Evolutionary conservation across 441 rosid species (phyloP).

Genomic region (Pelargonium myrrhifolium): DNA sequence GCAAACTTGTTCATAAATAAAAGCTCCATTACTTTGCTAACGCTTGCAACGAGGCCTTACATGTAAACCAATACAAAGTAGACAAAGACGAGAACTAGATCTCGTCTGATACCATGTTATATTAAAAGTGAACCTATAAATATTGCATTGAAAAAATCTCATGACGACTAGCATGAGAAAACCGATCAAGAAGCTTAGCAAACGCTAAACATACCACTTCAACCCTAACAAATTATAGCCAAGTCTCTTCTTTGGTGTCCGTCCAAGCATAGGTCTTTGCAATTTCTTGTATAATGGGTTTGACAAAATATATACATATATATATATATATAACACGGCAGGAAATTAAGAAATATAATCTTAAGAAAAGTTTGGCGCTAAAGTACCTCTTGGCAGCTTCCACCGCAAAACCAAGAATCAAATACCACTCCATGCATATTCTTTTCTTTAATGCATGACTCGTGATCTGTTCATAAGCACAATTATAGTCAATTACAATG

Average conservation of each 20-base stretch:
- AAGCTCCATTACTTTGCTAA: neutral
- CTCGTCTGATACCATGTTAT: neutral
- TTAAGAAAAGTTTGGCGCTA: neutral
- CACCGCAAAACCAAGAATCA: slow-evolving; percentile 6
- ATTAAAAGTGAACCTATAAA: too few species aligned
- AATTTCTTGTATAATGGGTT: neutral
- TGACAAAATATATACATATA: too few species aligned
- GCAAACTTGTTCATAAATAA: neutral
- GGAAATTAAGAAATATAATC: too few species aligned
- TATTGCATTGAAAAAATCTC: too few species aligned
- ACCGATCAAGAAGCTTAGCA: too few species aligned
- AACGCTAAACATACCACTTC: neutral
- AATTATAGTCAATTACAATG: neutral
- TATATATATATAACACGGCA: too few species aligned
- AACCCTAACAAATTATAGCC: neutral
- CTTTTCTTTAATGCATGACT: slow-evolving; percentile 1
- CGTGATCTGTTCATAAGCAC: neutral
- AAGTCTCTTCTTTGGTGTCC: neutral
- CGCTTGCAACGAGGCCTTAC: neutral
- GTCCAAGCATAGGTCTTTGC: neutral
- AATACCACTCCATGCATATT: slow-evolving; percentile 2
- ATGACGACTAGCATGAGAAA: too few species aligned
- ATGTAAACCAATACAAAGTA: neutral
- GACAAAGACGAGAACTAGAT: neutral
- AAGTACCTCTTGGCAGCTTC: slow-evolving; percentile 10